Evolutionary conservation across 2,329 filamentous ascomycete species (phyloP).

Genomic region (Plectosphaerella plurivora): DNA sequence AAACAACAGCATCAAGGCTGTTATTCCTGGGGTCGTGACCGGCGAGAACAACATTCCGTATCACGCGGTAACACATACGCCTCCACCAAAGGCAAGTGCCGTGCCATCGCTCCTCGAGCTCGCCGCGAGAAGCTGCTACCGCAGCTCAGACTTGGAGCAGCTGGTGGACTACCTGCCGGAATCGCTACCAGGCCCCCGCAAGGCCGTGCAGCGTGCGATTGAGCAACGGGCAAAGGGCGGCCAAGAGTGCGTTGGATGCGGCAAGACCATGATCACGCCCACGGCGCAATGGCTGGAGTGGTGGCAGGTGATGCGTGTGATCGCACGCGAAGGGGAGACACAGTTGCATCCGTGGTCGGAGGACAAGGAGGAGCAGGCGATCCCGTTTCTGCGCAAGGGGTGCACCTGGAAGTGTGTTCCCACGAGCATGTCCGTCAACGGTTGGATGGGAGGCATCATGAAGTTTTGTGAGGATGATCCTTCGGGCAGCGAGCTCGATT

Average conservation of each 20-base stretch:
- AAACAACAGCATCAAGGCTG: slow-evolving; percentile 8
- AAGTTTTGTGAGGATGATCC: no score
- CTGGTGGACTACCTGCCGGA: slow-evolving; percentile 38
- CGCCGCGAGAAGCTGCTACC: slow-evolving; percentile 41
- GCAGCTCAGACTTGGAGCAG: slow-evolving; percentile 34
- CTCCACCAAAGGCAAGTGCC: slow-evolving; percentile 11
- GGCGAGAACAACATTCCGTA: slow-evolving; percentile 5
- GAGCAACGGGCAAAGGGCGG: slow-evolving; percentile 43
- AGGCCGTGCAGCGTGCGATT: slow-evolving; percentile 32
- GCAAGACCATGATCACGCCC: slow-evolving; percentile 42
- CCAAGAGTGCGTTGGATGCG: slow-evolving; percentile 47
- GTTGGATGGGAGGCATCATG: slow-evolving; percentile 6
- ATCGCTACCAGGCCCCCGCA: slow-evolving; percentile 32
- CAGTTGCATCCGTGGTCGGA: slow-evolving; percentile 20
- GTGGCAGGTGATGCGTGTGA: slow-evolving; percentile 35
- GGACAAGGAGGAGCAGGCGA: slow-evolving; percentile 26
- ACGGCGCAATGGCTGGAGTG: slow-evolving; percentile 60
- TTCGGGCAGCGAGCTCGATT: no score
- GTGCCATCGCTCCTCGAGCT: slow-evolving; percentile 49
- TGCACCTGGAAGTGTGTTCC: slow-evolving; percentile 48
- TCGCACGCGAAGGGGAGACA: slow-evolving; percentile 6
- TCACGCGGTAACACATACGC: slow-evolving; percentile 10
- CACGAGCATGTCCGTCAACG: slow-evolving; percentile 20
- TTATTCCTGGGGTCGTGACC: slow-evolving; percentile 5
- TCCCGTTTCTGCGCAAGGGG: slow-evolving; percentile 43